Percentiles rank a stretch among this genome's conserved stretches.
Evolutionary conservation across 768 basidiomycete genomes (phyloP).

Genomic region (Paxillus rubicundulus): DNA sequence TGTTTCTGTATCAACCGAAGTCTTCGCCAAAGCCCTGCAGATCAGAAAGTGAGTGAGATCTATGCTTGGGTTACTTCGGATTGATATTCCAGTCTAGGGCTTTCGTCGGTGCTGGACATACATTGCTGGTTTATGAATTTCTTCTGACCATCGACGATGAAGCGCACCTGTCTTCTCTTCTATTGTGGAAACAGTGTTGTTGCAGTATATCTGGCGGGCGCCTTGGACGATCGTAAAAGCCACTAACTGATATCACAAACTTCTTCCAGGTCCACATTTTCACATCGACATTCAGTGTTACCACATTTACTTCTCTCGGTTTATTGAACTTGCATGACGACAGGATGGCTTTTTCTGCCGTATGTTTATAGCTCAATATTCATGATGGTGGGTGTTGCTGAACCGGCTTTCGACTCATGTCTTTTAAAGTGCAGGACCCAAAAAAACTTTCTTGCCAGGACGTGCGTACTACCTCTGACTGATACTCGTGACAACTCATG

Average conservation of each 20-base stretch:
- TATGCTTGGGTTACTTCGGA: background rate
- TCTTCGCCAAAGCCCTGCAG: background rate
- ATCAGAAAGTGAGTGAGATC: background rate
- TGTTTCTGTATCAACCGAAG: background rate
- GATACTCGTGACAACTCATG: background rate
- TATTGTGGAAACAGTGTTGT: background rate
- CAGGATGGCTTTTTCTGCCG: background rate
- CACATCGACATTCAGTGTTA: background rate
- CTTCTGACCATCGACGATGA: conserved; percentile 7
- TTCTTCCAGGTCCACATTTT: background rate
- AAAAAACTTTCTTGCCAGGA: background rate
- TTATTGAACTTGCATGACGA: background rate
- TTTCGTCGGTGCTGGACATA: conserved; percentile 5
- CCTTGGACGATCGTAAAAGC: conserved; percentile 8
- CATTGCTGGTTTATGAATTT: conserved; percentile 8
- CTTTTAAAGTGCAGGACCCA: background rate
- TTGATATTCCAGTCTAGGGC: background rate
- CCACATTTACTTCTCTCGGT: background rate
- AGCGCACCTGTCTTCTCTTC: background rate
- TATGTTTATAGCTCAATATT: background rate
- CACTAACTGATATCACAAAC: conserved; percentile 5
- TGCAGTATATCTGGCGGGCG: conserved; percentile 6
- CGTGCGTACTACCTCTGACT: background rate
- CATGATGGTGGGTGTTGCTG: background rate
- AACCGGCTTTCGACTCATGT: background rate